phyloP scores from a whole-genome alignment of 23 red algal species.

The Cyanidioschyzon merolae region DNA sequence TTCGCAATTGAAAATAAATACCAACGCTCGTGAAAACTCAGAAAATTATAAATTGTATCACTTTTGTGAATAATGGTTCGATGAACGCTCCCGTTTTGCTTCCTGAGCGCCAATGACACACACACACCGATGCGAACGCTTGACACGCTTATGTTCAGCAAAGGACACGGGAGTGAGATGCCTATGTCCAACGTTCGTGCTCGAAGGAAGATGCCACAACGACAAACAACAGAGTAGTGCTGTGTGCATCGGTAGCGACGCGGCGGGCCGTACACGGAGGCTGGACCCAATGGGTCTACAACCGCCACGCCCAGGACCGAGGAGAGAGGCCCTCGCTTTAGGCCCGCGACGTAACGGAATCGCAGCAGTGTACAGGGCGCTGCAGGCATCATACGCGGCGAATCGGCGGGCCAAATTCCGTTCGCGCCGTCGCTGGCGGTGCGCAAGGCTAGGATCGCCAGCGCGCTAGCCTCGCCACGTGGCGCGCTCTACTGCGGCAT shows the following conservation, averaged over 20 bases:
- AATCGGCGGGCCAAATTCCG: background rate
- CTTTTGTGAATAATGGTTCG: background rate
- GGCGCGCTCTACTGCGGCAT: no score
- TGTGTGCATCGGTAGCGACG: background rate
- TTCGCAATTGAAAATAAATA: background rate
- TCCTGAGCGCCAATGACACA: no score
- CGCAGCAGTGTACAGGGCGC: background rate
- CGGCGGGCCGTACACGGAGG: background rate
- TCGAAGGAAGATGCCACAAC: background rate
- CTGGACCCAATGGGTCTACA: background rate
- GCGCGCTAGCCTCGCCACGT: no score
- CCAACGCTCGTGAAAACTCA: background rate
- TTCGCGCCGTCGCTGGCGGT: background rate
- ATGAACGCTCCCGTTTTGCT: no score
- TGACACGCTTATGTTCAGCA: no score
- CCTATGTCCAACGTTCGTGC: background rate
- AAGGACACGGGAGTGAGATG: no score
- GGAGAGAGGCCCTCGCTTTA: no score
- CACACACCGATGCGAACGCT: no score
- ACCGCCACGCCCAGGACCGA: background rate
- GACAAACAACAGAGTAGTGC: background rate
- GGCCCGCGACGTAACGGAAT: background rate
- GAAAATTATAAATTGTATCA: background rate
- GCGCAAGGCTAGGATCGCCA: no score
- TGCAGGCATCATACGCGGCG: background rate